A percentile compares a stretch with the other conserved stretches of the same genome.
Evolutionary conservation across 768 basidiomycete genomes (phyloP).

Genomic region (Rubroboletus pulcherrimus): DNA sequence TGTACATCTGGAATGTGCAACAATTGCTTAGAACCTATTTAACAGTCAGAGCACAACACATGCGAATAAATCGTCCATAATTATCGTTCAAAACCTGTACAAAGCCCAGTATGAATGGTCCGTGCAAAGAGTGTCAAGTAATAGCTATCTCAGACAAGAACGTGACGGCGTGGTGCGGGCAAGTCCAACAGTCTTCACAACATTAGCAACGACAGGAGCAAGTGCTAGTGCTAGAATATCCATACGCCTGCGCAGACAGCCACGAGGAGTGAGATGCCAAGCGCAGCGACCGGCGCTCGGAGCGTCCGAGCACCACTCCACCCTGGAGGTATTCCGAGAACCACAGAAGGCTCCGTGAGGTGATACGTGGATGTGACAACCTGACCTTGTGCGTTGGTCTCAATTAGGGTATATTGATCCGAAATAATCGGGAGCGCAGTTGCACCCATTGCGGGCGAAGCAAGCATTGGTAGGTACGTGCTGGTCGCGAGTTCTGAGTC

Average conservation of each 20-base stretch:
- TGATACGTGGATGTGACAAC: conserved; percentile 54
- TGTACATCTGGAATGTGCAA: not conserved
- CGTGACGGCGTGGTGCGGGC: not conserved
- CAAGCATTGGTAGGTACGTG: conserved; percentile 64
- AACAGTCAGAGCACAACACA: not conserved
- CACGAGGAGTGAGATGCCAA: conserved; percentile 12
- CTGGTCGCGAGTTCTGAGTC: conserved; percentile 62
- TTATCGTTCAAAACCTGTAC: not conserved
- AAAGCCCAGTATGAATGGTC: not conserved
- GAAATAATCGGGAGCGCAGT: conserved; percentile 57
- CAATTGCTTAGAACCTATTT: not conserved
- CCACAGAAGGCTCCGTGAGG: conserved; percentile 41
- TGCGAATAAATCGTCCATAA: not conserved
- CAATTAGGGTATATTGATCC: conserved; percentile 49
- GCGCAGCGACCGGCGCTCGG: conserved; percentile 6
- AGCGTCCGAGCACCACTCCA: conserved; percentile 33
- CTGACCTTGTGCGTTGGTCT: conserved; percentile 54
- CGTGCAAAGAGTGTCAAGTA: not conserved
- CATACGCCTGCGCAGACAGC: conserved; percentile 10
- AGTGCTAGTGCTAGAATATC: conserved; percentile 13
- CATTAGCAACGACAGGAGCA: not conserved
- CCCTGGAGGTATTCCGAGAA: conserved; percentile 65
- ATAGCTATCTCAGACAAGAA: not conserved
- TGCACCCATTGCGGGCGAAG: conserved; percentile 37
- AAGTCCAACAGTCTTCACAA: not conserved